Evolutionary conservation across 441 rosid species (phyloP).

Genomic region (Gossypium gossypioides): DNA sequence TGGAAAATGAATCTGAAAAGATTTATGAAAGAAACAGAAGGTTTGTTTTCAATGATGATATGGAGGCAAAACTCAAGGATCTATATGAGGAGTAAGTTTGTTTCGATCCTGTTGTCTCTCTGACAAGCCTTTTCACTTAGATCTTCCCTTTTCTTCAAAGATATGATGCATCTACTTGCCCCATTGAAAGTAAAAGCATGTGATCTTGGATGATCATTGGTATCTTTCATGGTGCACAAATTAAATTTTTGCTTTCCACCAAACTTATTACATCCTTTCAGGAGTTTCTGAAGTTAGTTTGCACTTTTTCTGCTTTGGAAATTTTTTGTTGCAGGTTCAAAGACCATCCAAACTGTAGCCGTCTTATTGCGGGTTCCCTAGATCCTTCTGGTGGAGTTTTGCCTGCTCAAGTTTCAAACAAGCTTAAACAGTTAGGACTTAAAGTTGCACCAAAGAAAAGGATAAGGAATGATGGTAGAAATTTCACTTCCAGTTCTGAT

Average conservation of each 20-base stretch:
- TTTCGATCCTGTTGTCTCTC: conserved; percentile 2
- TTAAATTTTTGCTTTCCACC: conserved; percentile 7
- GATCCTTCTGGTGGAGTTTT: conserved; percentile 65
- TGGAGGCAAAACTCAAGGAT: conserved; percentile 57
- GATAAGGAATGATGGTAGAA: conserved; percentile 23
- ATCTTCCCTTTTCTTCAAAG: not conserved
- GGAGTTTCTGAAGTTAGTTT: conserved; percentile 11
- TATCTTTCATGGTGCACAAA: not conserved
- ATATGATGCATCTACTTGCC: not conserved
- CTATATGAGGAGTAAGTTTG: conserved; percentile 63
- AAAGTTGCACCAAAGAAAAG: conserved; percentile 43
- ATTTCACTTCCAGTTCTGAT: conserved; percentile 17
- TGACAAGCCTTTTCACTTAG: not conserved
- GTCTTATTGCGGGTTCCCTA: conserved; percentile 58
- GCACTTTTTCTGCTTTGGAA: conserved; percentile 15
- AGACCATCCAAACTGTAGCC: conserved; percentile 49
- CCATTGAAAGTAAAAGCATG: not conserved
- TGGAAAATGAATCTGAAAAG: conserved; percentile 32
- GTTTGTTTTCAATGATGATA: conserved; percentile 48
- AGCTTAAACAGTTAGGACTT: conserved; percentile 82
- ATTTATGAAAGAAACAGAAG: conserved; percentile 54
- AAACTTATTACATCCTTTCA: not conserved
- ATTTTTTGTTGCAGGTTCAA: conserved; percentile 49
- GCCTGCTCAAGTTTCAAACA: conserved; percentile 77
- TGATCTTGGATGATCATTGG: not conserved